A percentile compares a stretch with the other conserved stretches of the same genome.
Conservation (phyloP, 352 stramenopile species). For the Phytopythium sindhum region DNA sequence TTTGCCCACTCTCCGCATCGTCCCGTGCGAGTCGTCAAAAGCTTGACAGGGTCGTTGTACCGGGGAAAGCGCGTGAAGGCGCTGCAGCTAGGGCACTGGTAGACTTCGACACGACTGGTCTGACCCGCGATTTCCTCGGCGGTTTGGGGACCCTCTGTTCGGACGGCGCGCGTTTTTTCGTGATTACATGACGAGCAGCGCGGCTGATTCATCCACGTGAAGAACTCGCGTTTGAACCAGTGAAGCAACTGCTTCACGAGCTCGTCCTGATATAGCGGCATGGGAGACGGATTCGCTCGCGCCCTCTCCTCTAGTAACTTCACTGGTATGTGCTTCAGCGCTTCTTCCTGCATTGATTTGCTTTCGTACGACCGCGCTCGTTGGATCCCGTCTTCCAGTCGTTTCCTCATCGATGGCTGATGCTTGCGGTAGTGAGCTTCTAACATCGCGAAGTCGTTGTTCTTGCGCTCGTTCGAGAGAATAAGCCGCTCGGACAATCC, state of each 20-base stretch:
- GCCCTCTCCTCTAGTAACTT: constrained; percentile 60
- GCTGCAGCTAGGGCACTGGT: constrained; percentile 62
- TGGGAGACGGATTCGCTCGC: constrained; percentile 43
- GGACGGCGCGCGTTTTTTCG: constrained; percentile 40
- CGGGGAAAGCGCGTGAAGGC: constrained; percentile 81
- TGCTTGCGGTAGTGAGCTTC: constrained; percentile 42
- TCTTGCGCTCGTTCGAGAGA: constrained; percentile 7
- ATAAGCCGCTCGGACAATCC: constrained; percentile 7
- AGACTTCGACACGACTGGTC: constrained; percentile 85
- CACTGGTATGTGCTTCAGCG: constrained; percentile 65
- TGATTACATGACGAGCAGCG: constrained; percentile 50
- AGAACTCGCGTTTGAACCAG: constrained; percentile 92
- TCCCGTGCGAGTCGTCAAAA: constrained; percentile 78
- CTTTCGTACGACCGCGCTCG: constrained; percentile 64
- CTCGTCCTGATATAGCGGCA: constrained; percentile 57
- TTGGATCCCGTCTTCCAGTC: constrained; percentile 44
- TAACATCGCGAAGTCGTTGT: constrained; percentile 31
- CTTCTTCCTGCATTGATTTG: constrained; percentile 60
- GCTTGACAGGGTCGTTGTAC: constrained; percentile 89
- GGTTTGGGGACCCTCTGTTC: constrained; percentile 42
- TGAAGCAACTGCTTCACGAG: constrained; percentile 70
- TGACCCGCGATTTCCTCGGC: constrained; percentile 54
- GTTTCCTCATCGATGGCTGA: constrained; percentile 40
- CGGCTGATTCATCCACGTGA: constrained; percentile 88
- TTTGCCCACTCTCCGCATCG: constrained; percentile 94